Conservation (phyloP, 163 green algal genomes). For the Botryococcus braunii region DNA sequence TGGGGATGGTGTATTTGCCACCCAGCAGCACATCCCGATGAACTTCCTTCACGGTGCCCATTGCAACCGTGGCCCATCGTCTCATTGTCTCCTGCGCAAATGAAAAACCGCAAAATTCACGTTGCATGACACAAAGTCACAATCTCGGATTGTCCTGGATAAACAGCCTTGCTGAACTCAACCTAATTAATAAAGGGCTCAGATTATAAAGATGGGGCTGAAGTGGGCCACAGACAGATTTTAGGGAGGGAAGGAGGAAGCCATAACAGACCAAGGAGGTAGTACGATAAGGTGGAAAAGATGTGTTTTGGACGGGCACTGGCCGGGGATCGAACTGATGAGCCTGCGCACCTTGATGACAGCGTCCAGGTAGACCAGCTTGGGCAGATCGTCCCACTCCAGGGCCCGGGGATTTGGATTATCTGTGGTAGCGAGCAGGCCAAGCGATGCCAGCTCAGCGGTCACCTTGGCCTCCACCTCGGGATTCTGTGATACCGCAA, state of each 20-base stretch:
- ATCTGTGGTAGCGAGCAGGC: constrained; percentile 12
- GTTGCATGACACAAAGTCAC: too few species aligned
- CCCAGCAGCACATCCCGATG: constrained; percentile 12
- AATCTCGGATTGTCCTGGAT: too few species aligned
- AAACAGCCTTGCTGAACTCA: too few species aligned
- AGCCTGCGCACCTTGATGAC: constrained; percentile 30
- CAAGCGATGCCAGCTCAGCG: constrained; percentile 17
- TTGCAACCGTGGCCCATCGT: constrained; percentile 13
- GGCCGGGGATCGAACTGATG: too few species aligned
- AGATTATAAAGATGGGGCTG: too few species aligned
- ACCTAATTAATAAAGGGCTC: too few species aligned
- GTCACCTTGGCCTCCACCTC: constrained; percentile 29
- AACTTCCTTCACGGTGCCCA: not conserved
- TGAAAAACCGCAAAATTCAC: too few species aligned
- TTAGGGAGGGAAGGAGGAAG: too few species aligned
- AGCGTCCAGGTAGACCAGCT: constrained; percentile 15
- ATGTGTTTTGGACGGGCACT: too few species aligned
- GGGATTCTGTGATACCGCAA: constrained; percentile 45
- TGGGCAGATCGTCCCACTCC: constrained; percentile 18
- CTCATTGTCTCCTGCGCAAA: constrained; percentile 17
- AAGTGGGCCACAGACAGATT: too few species aligned
- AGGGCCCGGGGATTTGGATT: constrained; percentile 8
- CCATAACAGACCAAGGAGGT: too few species aligned
- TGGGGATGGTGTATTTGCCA: constrained; percentile 12
- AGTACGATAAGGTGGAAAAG: too few species aligned